Percentiles rank a stretch among this genome's conserved stretches.
phyloP scores from a whole-genome alignment of 768 basidiomycete species.

The Candolleomyces efflorescens region DNA sequence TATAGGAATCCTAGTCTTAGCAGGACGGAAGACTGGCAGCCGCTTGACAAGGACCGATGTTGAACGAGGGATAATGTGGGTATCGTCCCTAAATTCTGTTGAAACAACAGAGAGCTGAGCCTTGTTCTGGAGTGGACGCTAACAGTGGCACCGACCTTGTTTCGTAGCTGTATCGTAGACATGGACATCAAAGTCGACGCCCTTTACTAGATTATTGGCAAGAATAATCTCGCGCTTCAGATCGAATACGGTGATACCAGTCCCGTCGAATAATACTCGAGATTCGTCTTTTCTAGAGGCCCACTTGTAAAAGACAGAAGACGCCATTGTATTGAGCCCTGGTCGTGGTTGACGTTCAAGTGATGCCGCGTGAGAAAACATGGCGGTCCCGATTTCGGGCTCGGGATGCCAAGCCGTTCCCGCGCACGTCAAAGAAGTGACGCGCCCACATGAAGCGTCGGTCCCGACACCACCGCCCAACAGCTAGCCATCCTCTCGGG shows the following conservation, averaged over 20 bases:
- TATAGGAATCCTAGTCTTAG: constrained; percentile 77
- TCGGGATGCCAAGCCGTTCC: too few relatives aligned
- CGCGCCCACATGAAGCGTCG: too few relatives aligned
- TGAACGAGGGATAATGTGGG: constrained; percentile 87
- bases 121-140: constrained; percentile 4
- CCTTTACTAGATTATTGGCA: constrained; percentile 93
- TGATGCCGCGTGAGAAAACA: too few relatives aligned
- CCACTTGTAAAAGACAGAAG: constrained; percentile 98
- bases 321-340: constrained; percentile 56
- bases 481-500: too few relatives aligned
- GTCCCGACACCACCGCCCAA: too few relatives aligned
- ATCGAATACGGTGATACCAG: constrained; percentile 98
- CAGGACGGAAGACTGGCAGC: constrained; percentile 74
- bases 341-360: constrained; percentile 3
- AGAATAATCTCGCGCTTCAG: constrained; percentile 98
- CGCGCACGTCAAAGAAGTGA: too few relatives aligned
- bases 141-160: constrained; percentile 60
- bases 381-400: too few relatives aligned
- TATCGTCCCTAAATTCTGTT: constrained; percentile 91
- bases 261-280: constrained; percentile 95
- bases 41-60: constrained; percentile 94
- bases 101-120: neutral
- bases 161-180: constrained; percentile 81
- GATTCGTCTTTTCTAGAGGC: constrained; percentile 93
- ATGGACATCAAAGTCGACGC: constrained; percentile 93